Percentiles rank a stretch among this genome's conserved stretches.
Conservation (phyloP, 2,329 filamentous ascomycete species). For the Fusarium sp. region DNA sequence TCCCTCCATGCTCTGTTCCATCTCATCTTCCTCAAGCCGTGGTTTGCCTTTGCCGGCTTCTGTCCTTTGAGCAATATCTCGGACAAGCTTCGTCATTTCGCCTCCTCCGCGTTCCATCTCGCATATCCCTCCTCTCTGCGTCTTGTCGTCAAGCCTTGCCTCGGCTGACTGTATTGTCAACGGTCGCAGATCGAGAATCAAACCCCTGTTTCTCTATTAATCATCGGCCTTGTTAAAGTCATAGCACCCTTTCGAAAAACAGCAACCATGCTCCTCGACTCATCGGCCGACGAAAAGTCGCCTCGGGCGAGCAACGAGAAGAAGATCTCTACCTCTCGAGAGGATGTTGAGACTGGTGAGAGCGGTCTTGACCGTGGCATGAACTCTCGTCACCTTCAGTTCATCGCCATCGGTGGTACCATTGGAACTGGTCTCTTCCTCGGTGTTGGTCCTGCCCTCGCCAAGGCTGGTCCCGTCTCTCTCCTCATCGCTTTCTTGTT, state of each 20-base stretch:
- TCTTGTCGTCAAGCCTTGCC: not conserved
- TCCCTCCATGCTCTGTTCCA: constrained; percentile 15
- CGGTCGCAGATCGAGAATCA: not conserved
- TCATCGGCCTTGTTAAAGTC: constrained; percentile 9
- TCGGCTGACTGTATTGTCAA: not conserved
- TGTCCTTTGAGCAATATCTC: not conserved
- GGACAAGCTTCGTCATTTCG: not conserved
- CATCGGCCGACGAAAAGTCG: constrained; percentile 46
- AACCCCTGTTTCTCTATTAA: not conserved
- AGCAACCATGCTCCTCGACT: constrained; percentile 38
- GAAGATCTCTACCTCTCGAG: constrained; percentile 27
- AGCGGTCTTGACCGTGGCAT: constrained; percentile 54
- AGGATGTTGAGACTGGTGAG: constrained; percentile 54
- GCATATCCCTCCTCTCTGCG: not conserved
- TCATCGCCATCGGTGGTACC: constrained; percentile 69
- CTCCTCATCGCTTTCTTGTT: constrained; percentile 77
- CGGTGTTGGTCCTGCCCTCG: constrained; percentile 72
- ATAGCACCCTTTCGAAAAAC: not conserved
- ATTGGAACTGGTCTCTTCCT: constrained; percentile 82
- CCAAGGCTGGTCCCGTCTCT: constrained; percentile 73
- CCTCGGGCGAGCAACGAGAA: constrained; percentile 46
- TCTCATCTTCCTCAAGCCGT: not conserved
- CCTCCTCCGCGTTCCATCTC: not conserved
- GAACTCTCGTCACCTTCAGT: constrained; percentile 59
- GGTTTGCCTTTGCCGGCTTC: not conserved